Conservation (phyloP, 495 filamentous ascomycete genomes). For the Annulohypoxylon bovei region DNA sequence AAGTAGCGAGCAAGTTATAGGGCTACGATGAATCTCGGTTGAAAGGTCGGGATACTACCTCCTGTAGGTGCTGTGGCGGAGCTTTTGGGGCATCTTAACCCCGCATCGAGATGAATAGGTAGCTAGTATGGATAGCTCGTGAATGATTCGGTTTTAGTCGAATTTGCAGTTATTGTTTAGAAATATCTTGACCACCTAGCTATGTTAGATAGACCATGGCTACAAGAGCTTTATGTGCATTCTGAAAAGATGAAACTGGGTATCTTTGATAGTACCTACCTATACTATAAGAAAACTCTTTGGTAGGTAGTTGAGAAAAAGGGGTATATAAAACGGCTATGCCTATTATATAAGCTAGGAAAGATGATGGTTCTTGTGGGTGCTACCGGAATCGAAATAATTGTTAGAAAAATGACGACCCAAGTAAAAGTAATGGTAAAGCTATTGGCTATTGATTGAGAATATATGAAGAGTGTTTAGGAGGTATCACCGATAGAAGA, state of each 20-base stretch:
- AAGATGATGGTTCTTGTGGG: background rate
- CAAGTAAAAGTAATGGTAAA: background rate
- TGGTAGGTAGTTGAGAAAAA: background rate
- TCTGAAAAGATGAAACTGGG: background rate
- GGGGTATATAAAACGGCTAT: background rate
- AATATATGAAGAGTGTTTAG: background rate
- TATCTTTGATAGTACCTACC: background rate
- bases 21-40: conserved; percentile 12
- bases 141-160: background rate
- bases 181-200: background rate
- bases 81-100: background rate
- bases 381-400: background rate
- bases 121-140: background rate
- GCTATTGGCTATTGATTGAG: background rate
- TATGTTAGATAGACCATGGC: too few relatives aligned
- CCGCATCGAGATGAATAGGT: background rate
- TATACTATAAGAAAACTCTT: background rate
- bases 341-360: background rate
- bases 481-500: background rate
- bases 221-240: background rate
- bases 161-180: background rate
- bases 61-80: background rate
- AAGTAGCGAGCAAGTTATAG: background rate
- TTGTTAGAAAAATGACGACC: background rate
- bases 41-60: background rate